Evolutionary conservation across 1,284 basidiomycete genomes (phyloP), one percentile per base, ranked within the genome.

Genomic region (Amylostereum areolatum): DNA sequence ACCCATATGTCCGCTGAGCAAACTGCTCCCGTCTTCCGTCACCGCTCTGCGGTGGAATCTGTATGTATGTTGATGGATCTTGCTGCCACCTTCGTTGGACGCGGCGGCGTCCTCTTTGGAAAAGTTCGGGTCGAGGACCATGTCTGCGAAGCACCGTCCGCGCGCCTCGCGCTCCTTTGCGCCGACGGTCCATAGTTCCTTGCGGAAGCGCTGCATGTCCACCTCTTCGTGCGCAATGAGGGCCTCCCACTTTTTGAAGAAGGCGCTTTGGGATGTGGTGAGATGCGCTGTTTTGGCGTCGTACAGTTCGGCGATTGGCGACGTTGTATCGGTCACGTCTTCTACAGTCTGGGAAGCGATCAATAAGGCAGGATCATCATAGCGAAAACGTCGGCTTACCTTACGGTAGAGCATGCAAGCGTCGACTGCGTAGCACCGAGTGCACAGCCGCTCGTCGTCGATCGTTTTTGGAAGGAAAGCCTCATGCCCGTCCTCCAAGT

Each of bases 381-480:
- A 10, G 11, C 47, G 4, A 28, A 59, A 25, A 43, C 12, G 4
- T 43, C n/a, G n/a, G 59, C 76, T 39, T 54, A 88, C 90, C 72
- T 87, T 88, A 45, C 94, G 89, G 67, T 94, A 98, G 4, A 99
- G 74, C 88, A 97, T 94, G 67, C 97, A 99, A 1, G 82, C 79
- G 59, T 97, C 90, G 4, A 89, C 70, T 0, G 80, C 77, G 62
- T 86, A 98, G 64, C 96, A 99, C 47, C 73, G 78, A 57, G 81
- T 80, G 66, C 96, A 99, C 24, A 78, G 72, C 48, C 83, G 72
- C 48, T 83, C 78, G 57, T 90, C 81, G 64, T 99, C 92, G 54
- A 97, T 89, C 0, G 93, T 91, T 0, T 85, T 77, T 0, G 97
- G 97, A 12, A 97, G 69, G 62, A 95, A 89, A 4, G 75, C 67